These are phyloP conservation scores for Kwoniella pini DNA, from an alignment of 768 basidiomycete genomes.

Conservation along the genomic window DNA sequence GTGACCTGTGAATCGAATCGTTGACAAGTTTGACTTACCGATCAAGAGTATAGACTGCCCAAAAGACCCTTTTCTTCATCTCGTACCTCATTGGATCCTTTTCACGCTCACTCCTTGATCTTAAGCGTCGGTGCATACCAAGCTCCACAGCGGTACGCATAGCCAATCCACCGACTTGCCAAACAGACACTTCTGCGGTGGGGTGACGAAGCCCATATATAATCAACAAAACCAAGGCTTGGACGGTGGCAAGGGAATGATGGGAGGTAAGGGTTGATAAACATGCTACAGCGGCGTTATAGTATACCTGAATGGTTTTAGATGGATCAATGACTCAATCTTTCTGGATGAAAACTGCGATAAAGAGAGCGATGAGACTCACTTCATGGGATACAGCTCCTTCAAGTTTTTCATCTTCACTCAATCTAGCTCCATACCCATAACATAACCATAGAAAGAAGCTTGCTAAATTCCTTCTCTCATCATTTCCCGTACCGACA, in stretches of 20 bases:
- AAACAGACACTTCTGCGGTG: slow-evolving; percentile 27
- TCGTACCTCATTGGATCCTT: slow-evolving; percentile 21
- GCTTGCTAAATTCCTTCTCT: slow-evolving; percentile 28
- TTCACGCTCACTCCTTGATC: slow-evolving; percentile 16
- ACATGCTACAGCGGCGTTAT: slow-evolving; percentile 44
- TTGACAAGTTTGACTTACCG: slow-evolving; percentile 15
- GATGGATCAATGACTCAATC: too few relatives aligned
- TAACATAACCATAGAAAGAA: slow-evolving; percentile 39
- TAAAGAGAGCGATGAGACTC: not conserved
- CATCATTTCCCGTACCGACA: slow-evolving; percentile 30
- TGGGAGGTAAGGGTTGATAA: slow-evolving; percentile 44
- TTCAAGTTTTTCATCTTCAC: slow-evolving; percentile 29
- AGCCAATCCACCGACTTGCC: slow-evolving; percentile 43
- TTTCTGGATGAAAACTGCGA: too few relatives aligned
- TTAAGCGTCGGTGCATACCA: slow-evolving; percentile 33
- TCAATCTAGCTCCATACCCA: slow-evolving; percentile 41
- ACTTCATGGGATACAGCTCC: slow-evolving; percentile 35
- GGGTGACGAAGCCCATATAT: slow-evolving; percentile 26
- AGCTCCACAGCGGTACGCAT: slow-evolving; percentile 42
- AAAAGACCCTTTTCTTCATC: slow-evolving; percentile 44
- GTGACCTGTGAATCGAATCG: not conserved
- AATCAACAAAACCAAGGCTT: slow-evolving; percentile 37
- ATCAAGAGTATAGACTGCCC: slow-evolving; percentile 41
- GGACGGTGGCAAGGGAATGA: slow-evolving; percentile 45
- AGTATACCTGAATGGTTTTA: slow-evolving; percentile 33